phyloP scores from a whole-genome alignment of 192 early-diverging fungal genomes.

The Paraglomus brasilianum region DNA sequence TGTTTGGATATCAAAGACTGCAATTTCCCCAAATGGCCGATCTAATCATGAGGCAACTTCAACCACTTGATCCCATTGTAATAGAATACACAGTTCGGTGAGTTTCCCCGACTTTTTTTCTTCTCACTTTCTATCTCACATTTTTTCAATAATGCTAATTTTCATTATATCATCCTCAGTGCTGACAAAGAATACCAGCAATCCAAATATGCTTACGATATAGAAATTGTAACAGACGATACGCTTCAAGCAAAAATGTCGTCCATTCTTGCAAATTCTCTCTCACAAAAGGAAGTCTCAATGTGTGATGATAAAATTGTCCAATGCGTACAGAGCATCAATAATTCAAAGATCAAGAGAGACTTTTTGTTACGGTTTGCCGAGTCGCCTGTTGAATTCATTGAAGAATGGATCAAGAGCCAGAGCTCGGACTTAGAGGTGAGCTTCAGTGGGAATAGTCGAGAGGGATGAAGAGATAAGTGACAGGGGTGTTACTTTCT shows the following conservation, averaged over 20 bases:
- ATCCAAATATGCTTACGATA: conserved; percentile 80
- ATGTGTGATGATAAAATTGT: conserved; percentile 66
- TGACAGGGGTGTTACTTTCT: background rate
- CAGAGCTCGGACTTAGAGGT: conserved; percentile 94
- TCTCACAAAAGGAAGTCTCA: conserved; percentile 43
- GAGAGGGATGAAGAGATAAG: too few relatives aligned
- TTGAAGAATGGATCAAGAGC: conserved; percentile 89
- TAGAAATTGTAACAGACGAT: conserved; percentile 89
- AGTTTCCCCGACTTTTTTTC: background rate
- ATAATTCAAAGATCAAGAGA: conserved; percentile 85
- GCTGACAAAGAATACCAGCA: conserved; percentile 77
- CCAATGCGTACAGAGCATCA: conserved; percentile 78
- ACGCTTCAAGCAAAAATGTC: conserved; percentile 58
- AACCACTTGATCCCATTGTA: conserved; percentile 81
- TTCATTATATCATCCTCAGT: conserved; percentile 29
- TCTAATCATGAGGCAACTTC: conserved; percentile 70
- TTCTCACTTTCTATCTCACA: background rate
- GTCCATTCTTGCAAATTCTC: conserved; percentile 39
- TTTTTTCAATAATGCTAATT: background rate
- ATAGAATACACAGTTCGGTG: conserved; percentile 89
- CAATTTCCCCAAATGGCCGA: conserved; percentile 82
- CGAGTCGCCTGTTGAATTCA: conserved; percentile 82
- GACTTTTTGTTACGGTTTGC: conserved; percentile 91
- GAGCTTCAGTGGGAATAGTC: background rate
- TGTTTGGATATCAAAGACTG: conserved; percentile 67